These are phyloP conservation scores for Henckelia pumila DNA, from an alignment of 257 asterid species.

Conservation along the genomic window DNA sequence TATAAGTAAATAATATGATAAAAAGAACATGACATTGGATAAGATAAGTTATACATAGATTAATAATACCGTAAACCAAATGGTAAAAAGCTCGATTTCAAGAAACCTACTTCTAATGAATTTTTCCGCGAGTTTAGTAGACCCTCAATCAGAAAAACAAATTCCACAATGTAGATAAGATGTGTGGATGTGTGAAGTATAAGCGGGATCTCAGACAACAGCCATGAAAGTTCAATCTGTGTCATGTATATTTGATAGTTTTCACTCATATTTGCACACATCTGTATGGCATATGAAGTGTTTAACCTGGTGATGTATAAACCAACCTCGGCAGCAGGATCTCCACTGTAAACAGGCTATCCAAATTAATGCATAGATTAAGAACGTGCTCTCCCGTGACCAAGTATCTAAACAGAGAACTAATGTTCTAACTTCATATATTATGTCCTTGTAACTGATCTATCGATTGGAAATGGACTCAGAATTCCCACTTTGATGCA, in stretches of 20 bases:
- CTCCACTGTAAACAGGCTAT: background rate
- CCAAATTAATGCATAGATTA: background rate
- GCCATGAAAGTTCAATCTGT: no score
- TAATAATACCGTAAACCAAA: no score
- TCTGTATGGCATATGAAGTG: background rate
- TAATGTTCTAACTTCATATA: background rate
- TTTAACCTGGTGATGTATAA: background rate
- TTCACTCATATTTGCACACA: no score
- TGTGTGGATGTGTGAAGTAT: no score
- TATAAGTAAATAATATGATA: no score
- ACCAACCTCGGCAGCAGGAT: background rate
- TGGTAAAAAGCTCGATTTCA: background rate
- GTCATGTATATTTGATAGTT: no score
- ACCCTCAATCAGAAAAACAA: background rate
- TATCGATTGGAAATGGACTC: conserved; percentile 71
- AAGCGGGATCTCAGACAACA: no score
- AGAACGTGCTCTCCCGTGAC: background rate
- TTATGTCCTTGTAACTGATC: conserved; percentile 34
- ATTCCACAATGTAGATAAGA: no score
- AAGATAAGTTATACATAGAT: no score
- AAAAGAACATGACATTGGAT: no score
- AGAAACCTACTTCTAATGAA: background rate
- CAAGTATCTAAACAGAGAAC: background rate
- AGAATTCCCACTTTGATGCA: conserved; percentile 65
- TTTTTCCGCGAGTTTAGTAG: background rate